phyloP scores from a whole-genome alignment of 805 yeast genomes.

The Candida yuanshanica region DNA sequence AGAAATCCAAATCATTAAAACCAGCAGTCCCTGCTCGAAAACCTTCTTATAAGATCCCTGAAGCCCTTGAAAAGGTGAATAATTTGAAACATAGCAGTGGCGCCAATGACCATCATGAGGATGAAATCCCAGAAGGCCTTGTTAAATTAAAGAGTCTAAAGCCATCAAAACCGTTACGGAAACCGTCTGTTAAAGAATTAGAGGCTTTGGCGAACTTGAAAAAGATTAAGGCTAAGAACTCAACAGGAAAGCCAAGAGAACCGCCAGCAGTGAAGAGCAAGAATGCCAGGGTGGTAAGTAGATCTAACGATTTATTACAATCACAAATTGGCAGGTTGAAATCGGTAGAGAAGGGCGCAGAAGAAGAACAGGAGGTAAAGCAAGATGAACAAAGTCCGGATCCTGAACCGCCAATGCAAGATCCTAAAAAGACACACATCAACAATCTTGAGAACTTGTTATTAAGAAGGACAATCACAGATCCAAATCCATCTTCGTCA shows the following conservation, averaged over 20 bases:
- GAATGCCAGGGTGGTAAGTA: slow-evolving; percentile 17
- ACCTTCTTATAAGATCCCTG: slow-evolving; percentile 16
- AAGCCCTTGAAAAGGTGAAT: slow-evolving; percentile 14
- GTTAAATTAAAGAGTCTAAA: slow-evolving; percentile 11
- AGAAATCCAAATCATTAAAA: slow-evolving; percentile 11
- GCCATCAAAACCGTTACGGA: slow-evolving; percentile 19
- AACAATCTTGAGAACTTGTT: slow-evolving; percentile 34
- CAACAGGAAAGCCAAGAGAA: neutral
- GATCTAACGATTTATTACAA: slow-evolving; percentile 14
- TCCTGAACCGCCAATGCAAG: neutral
- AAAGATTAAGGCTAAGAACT: slow-evolving; percentile 8
- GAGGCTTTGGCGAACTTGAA: slow-evolving; percentile 19
- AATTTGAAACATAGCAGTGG: slow-evolving; percentile 7
- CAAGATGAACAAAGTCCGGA: neutral
- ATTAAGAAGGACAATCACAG: slow-evolving; percentile 16
- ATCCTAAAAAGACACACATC: neutral
- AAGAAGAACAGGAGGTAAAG: neutral
- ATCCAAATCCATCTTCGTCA: slow-evolving; percentile 7
- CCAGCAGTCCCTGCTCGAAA: slow-evolving; percentile 20
- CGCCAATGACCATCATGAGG: slow-evolving; percentile 1
- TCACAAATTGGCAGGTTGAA: slow-evolving; percentile 13
- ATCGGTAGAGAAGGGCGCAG: slow-evolving; percentile 7
- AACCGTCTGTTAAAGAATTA: slow-evolving; percentile 16
- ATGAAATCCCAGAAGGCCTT: slow-evolving; percentile 8
- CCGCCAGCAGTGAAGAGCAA: slow-evolving; percentile 13